Evolutionary conservation across 139 green algal species (phyloP).

Genomic region (Chlorella sp.): DNA sequence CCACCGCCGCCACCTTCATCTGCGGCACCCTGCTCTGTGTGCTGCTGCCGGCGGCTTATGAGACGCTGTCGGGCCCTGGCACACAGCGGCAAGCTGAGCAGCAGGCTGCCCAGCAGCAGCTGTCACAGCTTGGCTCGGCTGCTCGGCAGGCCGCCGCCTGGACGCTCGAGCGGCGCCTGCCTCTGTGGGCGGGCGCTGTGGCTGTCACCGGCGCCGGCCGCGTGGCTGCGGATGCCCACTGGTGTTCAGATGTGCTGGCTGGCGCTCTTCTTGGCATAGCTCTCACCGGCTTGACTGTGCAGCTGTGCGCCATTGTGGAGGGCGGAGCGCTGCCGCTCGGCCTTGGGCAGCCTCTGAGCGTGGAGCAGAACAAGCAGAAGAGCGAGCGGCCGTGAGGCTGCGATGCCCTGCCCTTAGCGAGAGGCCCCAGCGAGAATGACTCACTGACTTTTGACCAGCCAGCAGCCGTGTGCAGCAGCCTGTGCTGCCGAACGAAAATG

Average conservation of each 20-base stretch:
- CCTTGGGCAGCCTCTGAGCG: neutral
- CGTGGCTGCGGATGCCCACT: constrained; percentile 27
- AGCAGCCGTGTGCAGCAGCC: too few species aligned
- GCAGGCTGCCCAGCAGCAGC: neutral
- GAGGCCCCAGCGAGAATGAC: too few species aligned
- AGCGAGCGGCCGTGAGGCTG: neutral
- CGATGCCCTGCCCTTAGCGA: too few species aligned
- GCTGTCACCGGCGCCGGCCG: constrained; percentile 15
- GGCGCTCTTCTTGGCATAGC: constrained; percentile 28
- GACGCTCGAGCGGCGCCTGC: neutral
- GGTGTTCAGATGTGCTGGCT: constrained; percentile 6
- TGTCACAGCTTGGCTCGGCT: neutral
- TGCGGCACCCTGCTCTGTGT: constrained; percentile 35
- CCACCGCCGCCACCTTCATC: constrained; percentile 47
- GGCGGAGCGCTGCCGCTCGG: neutral
- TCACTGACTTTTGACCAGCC: too few species aligned
- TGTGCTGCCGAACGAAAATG: neutral
- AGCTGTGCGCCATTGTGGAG: neutral
- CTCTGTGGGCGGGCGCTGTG: neutral
- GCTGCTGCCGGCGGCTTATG: constrained; percentile 21
- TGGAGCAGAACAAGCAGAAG: neutral
- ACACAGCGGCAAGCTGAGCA: neutral
- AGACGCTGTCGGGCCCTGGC: neutral
- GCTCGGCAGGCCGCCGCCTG: neutral
- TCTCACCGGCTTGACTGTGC: neutral